Percentiles rank a stretch among this genome's conserved stretches.
These are phyloP conservation scores for Ophiostoma angusticollis DNA, from an alignment of 2,329 filamentous ascomycete genomes.

Conservation along the genomic window DNA sequence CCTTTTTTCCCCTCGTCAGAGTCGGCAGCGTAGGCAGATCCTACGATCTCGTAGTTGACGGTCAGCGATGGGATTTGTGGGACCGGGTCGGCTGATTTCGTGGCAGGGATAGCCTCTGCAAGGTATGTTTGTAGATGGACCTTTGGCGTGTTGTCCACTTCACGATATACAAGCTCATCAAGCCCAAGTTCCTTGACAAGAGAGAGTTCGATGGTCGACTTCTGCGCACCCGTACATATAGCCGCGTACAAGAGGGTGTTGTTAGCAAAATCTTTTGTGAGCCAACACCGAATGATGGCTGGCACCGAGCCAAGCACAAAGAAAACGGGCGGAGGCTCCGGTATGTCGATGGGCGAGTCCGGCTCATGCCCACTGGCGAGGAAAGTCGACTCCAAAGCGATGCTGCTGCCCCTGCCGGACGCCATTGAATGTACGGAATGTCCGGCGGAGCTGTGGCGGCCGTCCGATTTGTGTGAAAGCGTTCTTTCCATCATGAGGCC, in stretches of 20 bases:
- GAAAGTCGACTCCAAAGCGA: slow-evolving; percentile 68
- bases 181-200: slow-evolving; percentile 66
- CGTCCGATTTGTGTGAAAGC: slow-evolving; percentile 90
- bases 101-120: slow-evolving; percentile 73
- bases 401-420: slow-evolving; percentile 73
- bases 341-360: slow-evolving; percentile 57
- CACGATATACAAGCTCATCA: slow-evolving; percentile 49
- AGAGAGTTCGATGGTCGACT: slow-evolving; percentile 65
- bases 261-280: slow-evolving; percentile 82
- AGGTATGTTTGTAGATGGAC: slow-evolving; percentile 77
- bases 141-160: slow-evolving; percentile 51
- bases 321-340: slow-evolving; percentile 68
- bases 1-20: slow-evolving; percentile 39
- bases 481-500: slow-evolving; percentile 84
- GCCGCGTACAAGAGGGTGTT: slow-evolving; percentile 81
- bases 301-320: slow-evolving; percentile 81
- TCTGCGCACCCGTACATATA: slow-evolving; percentile 82
- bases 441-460: slow-evolving; percentile 84
- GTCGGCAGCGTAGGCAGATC: slow-evolving; percentile 36
- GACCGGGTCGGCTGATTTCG: slow-evolving; percentile 56
- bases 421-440: slow-evolving; percentile 56
- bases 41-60: slow-evolving; percentile 63
- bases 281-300: slow-evolving; percentile 90
- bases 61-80: slow-evolving; percentile 73
- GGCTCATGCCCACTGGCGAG: slow-evolving; percentile 48